phyloP scores from a whole-genome alignment of 306 rosid species.

The Casuarina cunninghamiana region DNA sequence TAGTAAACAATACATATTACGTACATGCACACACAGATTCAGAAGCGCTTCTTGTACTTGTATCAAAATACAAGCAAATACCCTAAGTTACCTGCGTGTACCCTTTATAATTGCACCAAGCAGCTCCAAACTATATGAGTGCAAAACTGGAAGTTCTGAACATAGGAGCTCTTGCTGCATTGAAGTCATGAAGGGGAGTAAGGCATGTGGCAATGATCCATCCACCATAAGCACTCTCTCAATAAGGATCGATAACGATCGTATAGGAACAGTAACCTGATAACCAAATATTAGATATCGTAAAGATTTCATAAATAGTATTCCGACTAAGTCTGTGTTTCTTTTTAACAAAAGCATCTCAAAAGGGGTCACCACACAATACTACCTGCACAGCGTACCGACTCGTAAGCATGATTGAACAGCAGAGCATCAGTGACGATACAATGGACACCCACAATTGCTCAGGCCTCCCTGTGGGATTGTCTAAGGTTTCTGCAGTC shows the following conservation, averaged over 20 bases:
- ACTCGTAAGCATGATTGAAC: slow-evolving; percentile 71
- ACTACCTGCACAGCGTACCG: slow-evolving; percentile 76
- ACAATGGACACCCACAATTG: slow-evolving; percentile 42
- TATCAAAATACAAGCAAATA: not conserved
- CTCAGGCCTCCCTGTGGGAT: slow-evolving; percentile 44
- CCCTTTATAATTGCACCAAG: slow-evolving; percentile 65
- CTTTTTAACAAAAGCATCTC: slow-evolving; percentile 2
- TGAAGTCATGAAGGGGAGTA: slow-evolving; percentile 65
- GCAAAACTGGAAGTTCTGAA: slow-evolving; percentile 84
- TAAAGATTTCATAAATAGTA: not conserved
- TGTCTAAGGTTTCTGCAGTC: slow-evolving; percentile 41
- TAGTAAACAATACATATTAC: too few species aligned
- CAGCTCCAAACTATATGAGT: slow-evolving; percentile 64
- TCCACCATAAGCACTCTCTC: slow-evolving; percentile 78
- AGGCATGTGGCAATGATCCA: slow-evolving; percentile 65
- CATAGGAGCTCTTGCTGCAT: slow-evolving; percentile 78
- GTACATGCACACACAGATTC: not conserved
- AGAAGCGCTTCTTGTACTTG: too few species aligned
- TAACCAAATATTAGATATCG: slow-evolving; percentile 17
- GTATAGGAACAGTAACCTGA: slow-evolving; percentile 74
- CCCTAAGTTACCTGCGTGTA: slow-evolving; percentile 56
- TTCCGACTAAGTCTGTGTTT: not conserved
- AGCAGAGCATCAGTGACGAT: slow-evolving; percentile 63
- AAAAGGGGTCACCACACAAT: slow-evolving; percentile 16
- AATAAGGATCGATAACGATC: slow-evolving; percentile 52